Evolutionary conservation across 2,329 filamentous ascomycete species (phyloP), one percentile per base, ranked within the genome.

Genomic region (Hypoxylon sp.): DNA sequence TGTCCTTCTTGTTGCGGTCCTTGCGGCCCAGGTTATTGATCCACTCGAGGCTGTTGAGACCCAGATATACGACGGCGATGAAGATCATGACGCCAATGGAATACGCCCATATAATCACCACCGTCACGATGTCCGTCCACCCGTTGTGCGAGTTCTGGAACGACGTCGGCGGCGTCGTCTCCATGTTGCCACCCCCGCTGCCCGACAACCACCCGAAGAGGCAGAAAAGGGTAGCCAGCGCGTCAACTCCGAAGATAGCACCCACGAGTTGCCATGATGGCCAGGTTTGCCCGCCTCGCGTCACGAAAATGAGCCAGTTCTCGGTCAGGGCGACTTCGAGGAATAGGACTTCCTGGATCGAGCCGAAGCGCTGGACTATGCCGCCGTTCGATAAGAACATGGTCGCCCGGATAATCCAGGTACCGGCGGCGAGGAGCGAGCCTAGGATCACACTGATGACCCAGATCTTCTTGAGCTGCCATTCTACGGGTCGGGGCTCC

Each of bases 401-500:
- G 52, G 90, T 86, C 57, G 87, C 91, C 75, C 91, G 91, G 70
- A 93, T 82, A 76, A 93, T 83, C 91, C 91, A 93, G 74, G 91
- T 93, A 67, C 84, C 91, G 48, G 87, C 77, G 60, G 91, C 91
- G 45, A 93, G 89, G 48, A 93, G 81, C 34, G 87, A 72, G 79
- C 91, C 91, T 55, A 93, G 86, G 65, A 91, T 82, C 72, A 91
- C 83, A 68, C 87, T 90, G 75, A 93, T 92, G 72, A 93, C 86
- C 91, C 91, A 93, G 78, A 93, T 93, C 86, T 93, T 93, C 71
- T 91, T 90, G 71, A 93, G 79, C 82, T 93, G 91, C 91, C 91
- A 93, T 80, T 93, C 91, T 75, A 93, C 91, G 13, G 91, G 91
- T 41, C 91, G 89, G 67, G 85, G 85, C 77, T 93, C 91, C 75